Percentiles rank a stretch among this genome's conserved stretches.
phyloP scores from a whole-genome alignment of 164 flowering plant species.

The Stephania japonica region DNA sequence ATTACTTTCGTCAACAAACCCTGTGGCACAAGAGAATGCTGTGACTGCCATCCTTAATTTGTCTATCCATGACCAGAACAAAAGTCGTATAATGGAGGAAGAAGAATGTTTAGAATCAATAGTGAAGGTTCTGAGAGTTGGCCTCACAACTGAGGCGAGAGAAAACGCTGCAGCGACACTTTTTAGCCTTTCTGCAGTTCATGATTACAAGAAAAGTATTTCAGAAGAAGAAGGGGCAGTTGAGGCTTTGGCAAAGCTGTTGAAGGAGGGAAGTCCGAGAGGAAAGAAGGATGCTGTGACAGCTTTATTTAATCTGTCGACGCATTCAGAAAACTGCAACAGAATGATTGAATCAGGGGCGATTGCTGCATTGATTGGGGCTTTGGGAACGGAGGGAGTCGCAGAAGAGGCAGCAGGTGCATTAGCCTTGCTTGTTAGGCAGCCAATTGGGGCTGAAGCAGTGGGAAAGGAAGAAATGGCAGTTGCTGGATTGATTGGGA shows the following conservation, averaged over 20 bases:
- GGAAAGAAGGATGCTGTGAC: conserved; percentile 92
- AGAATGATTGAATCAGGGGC: conserved; percentile 76
- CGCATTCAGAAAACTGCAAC: conserved; percentile 58
- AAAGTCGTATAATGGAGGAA: conserved; percentile 70
- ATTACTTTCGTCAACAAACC: conserved; percentile 50
- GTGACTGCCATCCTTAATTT: conserved; percentile 91
- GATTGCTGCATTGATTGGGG: conserved; percentile 50
- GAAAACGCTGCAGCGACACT: conserved; percentile 98
- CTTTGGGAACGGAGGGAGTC: conserved; percentile 61
- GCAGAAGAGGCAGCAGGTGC: conserved; percentile 94
- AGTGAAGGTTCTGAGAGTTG: conserved; percentile 62
- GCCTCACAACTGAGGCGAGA: conserved; percentile 68
- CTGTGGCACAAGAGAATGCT: conserved; percentile 82
- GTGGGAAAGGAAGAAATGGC: conserved; percentile 62
- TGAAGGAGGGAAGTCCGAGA: conserved; percentile 58
- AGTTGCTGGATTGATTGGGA: conserved; percentile 54
- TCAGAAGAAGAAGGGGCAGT: conserved; percentile 68
- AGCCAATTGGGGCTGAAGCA: conserved; percentile 66
- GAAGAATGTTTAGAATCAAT: conserved; percentile 65
- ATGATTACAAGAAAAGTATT: conserved; percentile 75
- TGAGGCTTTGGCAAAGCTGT: conserved; percentile 55
- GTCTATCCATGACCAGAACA: conserved; percentile 83
- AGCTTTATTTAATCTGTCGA: conserved; percentile 78
- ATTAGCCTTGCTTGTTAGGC: conserved; percentile 71
- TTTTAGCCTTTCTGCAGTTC: conserved; percentile 90